Base-by-base conservation (phyloP, 805 yeast genomes). In the Kluyveromyces wickerhamii region DNA sequence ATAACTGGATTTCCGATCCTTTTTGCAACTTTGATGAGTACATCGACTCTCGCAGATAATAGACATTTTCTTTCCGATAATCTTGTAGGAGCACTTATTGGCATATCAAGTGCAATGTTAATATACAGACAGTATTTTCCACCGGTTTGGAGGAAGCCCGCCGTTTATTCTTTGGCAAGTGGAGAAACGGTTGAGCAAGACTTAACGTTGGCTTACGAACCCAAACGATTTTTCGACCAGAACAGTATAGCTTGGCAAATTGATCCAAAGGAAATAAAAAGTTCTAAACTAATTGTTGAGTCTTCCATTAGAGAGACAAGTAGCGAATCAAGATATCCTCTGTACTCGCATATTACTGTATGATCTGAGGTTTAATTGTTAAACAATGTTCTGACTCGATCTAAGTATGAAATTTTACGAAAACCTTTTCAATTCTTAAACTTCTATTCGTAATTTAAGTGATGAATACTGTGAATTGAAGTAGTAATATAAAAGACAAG, bases 51-150 rank as follows among this genome's bases (percentile, higher is more conserved):
- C 4, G 31, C 39, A 8, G 39, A 36, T 21, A 34, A 36, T 14
- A 28, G 39, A 16, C 39, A 36, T 17, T 36, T 36, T 21, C 24
- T 32, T 14, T 7, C 30, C 3, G 39, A 36, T 23, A 30, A 18
- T 5, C 11, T 36, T 4, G 15, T 30, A 2, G 39, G 39, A 2
- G 39, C 30, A 23, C 8, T 27, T 3, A 28, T 36, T 7, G 39
- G 39, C 4, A 8, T 32, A 4, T 17, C 29, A 15, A 31, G 34
- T 14, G 27, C 34, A 5, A 14, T 13, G 10, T n/a, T 31, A 2
- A 23, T 31, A 6, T 31, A 31, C 16, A 31, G 34, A 21, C 34
- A 31, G 5, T 27, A 29, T 8, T 32, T 29, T n/a, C 16, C 35
- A 14, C 26, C 32, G 3, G 26, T 30, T 4, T 36, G 35, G 27